A percentile compares a stretch with the other conserved stretches of the same genome.
phyloP scores from a whole-genome alignment of 208 protist species.

The Crithidia brevicula region DNA sequence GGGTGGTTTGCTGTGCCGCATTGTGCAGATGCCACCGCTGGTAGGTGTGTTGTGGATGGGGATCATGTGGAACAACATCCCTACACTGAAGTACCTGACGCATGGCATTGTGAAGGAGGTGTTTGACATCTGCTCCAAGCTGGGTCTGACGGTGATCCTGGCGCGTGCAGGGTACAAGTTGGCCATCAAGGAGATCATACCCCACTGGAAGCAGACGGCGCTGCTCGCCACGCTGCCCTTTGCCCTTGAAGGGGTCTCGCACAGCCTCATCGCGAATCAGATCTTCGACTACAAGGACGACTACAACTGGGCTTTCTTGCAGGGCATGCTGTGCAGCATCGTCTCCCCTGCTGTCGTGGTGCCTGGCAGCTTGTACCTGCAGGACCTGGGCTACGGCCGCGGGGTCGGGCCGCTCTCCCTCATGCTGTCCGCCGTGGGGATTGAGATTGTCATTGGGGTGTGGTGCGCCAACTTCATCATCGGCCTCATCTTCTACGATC shows the following conservation, averaged over 20 bases:
- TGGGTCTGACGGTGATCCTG: constrained; percentile 79
- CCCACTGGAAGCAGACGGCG: constrained; percentile 77
- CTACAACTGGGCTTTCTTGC: constrained; percentile 83
- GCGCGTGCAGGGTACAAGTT: constrained; percentile 75
- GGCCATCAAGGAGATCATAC: constrained; percentile 60
- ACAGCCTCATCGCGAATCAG: constrained; percentile 75
- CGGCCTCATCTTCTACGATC: constrained; percentile 68
- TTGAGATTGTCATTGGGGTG: constrained; percentile 80
- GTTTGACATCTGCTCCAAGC: constrained; percentile 63
- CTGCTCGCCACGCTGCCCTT: constrained; percentile 71
- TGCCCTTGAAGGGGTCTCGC: constrained; percentile 58
- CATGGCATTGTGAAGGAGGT: constrained; percentile 54
- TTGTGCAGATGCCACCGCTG: constrained; percentile 81
- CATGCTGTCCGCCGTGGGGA: constrained; percentile 71
- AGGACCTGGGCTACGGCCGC: constrained; percentile 73
- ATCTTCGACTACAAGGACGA: constrained; percentile 69
- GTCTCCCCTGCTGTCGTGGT: constrained; percentile 81
- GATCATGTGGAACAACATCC: constrained; percentile 87
- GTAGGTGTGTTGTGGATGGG: constrained; percentile 81
- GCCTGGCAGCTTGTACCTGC: constrained; percentile 70
- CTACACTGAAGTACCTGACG: constrained; percentile 63
- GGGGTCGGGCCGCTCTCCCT: constrained; percentile 62
- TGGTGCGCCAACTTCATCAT: constrained; percentile 85
- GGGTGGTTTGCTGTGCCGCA: constrained; percentile 65
- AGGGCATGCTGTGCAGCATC: constrained; percentile 78